phyloP scores from a whole-genome alignment of 2,329 filamentous ascomycete genomes.

The Trichophyton benhamiae region DNA sequence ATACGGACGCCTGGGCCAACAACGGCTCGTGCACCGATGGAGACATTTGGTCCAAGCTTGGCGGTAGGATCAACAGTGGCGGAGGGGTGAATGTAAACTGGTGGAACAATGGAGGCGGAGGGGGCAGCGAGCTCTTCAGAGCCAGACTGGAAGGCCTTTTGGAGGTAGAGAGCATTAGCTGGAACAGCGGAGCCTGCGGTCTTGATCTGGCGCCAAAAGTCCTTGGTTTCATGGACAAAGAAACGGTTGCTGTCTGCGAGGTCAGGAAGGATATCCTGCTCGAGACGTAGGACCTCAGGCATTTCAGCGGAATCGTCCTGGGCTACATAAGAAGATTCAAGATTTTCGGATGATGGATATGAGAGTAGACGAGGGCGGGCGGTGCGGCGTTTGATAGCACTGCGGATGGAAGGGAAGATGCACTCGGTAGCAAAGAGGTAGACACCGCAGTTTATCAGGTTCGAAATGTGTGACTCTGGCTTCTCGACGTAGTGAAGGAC shows the following conservation, averaged over 20 bases:
- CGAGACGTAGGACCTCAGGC: constrained; percentile 80
- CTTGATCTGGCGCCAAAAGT: constrained; percentile 99
- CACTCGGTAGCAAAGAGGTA: constrained; percentile 93
- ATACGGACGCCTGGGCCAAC: constrained; percentile 80
- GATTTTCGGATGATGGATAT: constrained; percentile 92
- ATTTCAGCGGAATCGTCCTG: constrained; percentile 63
- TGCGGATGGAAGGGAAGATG: constrained; percentile 91
- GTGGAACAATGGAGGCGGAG: constrained; percentile 76
- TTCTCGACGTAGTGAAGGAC: constrained; percentile 99
- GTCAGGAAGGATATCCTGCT: constrained; percentile 93
- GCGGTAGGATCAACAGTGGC: constrained; percentile 86
- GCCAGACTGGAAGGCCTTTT: constrained; percentile 76
- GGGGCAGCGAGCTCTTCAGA: constrained; percentile 71
- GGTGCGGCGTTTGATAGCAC: constrained; percentile 86
- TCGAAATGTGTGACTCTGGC: constrained; percentile 92
- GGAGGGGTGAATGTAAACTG: constrained; percentile 89
- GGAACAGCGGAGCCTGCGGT: constrained; percentile 93
- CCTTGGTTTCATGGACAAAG: constrained; percentile 95
- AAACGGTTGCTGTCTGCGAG: constrained; percentile 96
- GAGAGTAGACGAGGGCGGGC: constrained; percentile 81
- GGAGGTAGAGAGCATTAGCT: constrained; percentile 90
- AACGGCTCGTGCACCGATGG: constrained; percentile 75
- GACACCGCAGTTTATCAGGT: constrained; percentile 97
- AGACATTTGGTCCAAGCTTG: constrained; percentile 94
- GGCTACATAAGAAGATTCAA: constrained; percentile 56